Evolutionary conservation across 2,329 filamentous ascomycete genomes (phyloP).

Genomic region (Stromatinia cepivora): DNA sequence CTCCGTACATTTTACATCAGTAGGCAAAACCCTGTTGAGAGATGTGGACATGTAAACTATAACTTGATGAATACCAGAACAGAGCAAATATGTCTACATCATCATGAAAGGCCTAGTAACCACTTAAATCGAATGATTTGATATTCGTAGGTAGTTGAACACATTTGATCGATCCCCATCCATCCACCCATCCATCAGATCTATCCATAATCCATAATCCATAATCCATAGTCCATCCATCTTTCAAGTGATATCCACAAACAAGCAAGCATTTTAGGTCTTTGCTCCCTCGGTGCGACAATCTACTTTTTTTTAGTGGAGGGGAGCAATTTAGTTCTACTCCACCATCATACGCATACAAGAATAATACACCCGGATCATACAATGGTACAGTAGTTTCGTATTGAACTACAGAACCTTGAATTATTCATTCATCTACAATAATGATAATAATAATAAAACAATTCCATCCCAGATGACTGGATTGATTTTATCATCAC

Average conservation of each 20-base stretch:
- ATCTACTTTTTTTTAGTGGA: conserved; percentile 11
- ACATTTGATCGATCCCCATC: background rate
- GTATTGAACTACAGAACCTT: conserved; percentile 4
- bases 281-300: conserved; percentile 11
- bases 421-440: background rate
- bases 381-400: background rate
- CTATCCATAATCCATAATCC: background rate
- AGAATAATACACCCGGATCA: conserved; percentile 11
- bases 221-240: background rate
- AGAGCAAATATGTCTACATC: background rate
- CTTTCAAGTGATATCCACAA: conserved; percentile 11
- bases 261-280: conserved; percentile 17
- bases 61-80: background rate
- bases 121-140: background rate
- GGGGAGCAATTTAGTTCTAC: conserved; percentile 18
- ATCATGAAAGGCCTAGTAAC: background rate
- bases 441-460: background rate
- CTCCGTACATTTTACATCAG: background rate
- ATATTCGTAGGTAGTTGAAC: background rate
- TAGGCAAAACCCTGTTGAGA: background rate
- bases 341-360: conserved; percentile 14
- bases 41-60: background rate
- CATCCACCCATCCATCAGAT: background rate
- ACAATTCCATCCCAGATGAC: background rate
- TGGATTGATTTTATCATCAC: background rate